Base-by-base conservation (phyloP, 2,329 filamentous ascomycete species). In the Phyllosticta capitalensis region DNA sequence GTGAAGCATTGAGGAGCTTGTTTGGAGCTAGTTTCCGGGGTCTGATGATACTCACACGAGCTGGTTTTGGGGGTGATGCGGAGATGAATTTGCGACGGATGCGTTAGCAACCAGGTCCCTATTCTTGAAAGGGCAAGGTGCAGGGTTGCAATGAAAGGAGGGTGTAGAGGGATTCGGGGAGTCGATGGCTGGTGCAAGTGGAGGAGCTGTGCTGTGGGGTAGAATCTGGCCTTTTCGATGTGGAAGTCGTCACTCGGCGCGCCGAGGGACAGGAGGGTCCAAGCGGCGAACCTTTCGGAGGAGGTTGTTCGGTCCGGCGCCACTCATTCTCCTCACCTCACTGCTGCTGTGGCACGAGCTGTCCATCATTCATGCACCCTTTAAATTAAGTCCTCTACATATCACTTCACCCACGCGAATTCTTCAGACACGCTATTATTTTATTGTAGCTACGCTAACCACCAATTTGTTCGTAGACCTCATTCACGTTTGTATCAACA, bases 41-140 rank as follows among this genome's bases (percentile, higher is more conserved):
- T 45, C 33, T 45, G 17, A 54, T 60, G 58, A 56, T 48, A 60
- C 58, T 60, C 33, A 60, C 58, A 52, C 50, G 58, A 60, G 54
- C 58, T 56, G 50, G n/a, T 48, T 52, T 52, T 56, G 53, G 14
- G 19, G 49, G 21, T 24, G 52, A 26, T 30, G n/a, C n/a, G 26
- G 24, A 26, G 52, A 7, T 12, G 52, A 26, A 26, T 7, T 26
- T 45, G 38, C 38, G 17, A 51, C 17, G 14, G 19, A 21, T 50
- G 38, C 22, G 49, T n/a, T 33, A 17, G 33, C 33, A 38, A 38
- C 10, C 5, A 22, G 21, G 49, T 51, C 21, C 49, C 21, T 51
- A 51, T 19, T 3, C 9, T 51, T 20, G 19, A 26, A 17, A 55
- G 45, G 58, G 5, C 21, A 51, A 55, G 58, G 21, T 59, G 45